Conservation (phyloP, 2,329 filamentous ascomycete species). For the Bipolaris zeicola region DNA sequence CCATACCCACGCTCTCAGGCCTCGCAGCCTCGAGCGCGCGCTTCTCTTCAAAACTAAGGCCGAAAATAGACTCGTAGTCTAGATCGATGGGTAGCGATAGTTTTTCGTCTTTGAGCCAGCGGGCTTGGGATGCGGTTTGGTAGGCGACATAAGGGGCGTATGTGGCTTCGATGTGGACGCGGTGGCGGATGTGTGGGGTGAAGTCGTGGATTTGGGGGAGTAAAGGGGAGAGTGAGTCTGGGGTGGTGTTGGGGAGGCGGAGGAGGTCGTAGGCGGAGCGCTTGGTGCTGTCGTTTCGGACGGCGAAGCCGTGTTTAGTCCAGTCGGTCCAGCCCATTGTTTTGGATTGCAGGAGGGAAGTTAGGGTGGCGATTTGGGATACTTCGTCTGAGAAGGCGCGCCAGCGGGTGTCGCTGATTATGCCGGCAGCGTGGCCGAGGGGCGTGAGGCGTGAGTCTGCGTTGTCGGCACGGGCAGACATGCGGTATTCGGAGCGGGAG, state of each 20-base stretch:
- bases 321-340: slow-evolving; percentile 68
- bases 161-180: slow-evolving; percentile 79
- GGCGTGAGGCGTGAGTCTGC: slow-evolving; percentile 85
- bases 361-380: slow-evolving; percentile 70
- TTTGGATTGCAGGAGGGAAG: slow-evolving; percentile 62
- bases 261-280: slow-evolving; percentile 82
- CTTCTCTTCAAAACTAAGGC: slow-evolving; percentile 80
- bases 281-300: slow-evolving; percentile 68
- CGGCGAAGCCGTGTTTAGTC: slow-evolving; percentile 70
- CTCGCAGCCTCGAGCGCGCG: slow-evolving; percentile 69
- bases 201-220: slow-evolving; percentile 64
- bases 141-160: slow-evolving; percentile 86
- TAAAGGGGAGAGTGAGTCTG: slow-evolving; percentile 61
- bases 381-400: slow-evolving; percentile 67
- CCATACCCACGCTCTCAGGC: slow-evolving; percentile 88
- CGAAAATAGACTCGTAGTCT: slow-evolving; percentile 74
- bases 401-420: slow-evolving; percentile 84
- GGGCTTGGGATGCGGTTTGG: slow-evolving; percentile 69
- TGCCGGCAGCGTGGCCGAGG: slow-evolving; percentile 75
- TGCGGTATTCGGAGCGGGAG: slow-evolving; percentile 90
- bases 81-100: slow-evolving; percentile 73
- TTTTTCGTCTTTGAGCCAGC: slow-evolving; percentile 77
- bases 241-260: slow-evolving; percentile 61
- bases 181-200: slow-evolving; percentile 63
- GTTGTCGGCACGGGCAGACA: slow-evolving; percentile 91